Base-by-base conservation (phyloP, 164 flowering plant genomes). In the Tetrastigma voinierianum region DNA sequence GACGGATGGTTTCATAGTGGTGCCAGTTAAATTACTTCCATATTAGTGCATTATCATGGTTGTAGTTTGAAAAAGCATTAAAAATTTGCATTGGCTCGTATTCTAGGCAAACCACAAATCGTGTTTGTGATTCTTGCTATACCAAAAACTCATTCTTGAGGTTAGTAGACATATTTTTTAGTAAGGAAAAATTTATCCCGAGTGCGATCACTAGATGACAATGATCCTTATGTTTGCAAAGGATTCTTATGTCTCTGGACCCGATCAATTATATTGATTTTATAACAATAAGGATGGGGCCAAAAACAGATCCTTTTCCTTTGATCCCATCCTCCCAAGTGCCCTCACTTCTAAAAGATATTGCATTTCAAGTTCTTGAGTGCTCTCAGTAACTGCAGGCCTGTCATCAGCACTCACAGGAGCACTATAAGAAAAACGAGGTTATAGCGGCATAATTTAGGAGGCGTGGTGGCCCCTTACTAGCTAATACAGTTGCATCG, bases 291-390 rank as follows among this genome's bases (percentile, higher is more conserved):
- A 87, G 43, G 61, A 65, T 67, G 9, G 86, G 83, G 52, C 18
- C 58, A 24, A 78, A 64, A 72, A 3, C 64, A 58, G 88, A 86
- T 46, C 72, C 83, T 72, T 65, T 58, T 71, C 74, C 83, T 15
- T 54, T 76, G 21, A 25, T 64, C 44, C 59, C 68, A 61, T 70
- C 68, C 55, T 75, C 94, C 4, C 97, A 87, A 77, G 86, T 73
- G 63, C 87, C 92, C n/a, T 72, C 88, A 5, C 67, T 81, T 61
- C 72, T 86, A 43, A 90, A 84, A 75, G 90, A 88, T 67, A 70
- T 86, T 71, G 75, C 84, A 47, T 84, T 84, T 70, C 86, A 51
- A 81, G 81, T 80, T 80, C 91, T 43, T 85, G 43, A 78, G 76
- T 73, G 82, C 80, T 43, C 67, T 84, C n/a, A n/a, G n/a, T n/a